Evolutionary conservation across 768 basidiomycete genomes (phyloP).

Genomic region (Suillus cothurnatus): DNA sequence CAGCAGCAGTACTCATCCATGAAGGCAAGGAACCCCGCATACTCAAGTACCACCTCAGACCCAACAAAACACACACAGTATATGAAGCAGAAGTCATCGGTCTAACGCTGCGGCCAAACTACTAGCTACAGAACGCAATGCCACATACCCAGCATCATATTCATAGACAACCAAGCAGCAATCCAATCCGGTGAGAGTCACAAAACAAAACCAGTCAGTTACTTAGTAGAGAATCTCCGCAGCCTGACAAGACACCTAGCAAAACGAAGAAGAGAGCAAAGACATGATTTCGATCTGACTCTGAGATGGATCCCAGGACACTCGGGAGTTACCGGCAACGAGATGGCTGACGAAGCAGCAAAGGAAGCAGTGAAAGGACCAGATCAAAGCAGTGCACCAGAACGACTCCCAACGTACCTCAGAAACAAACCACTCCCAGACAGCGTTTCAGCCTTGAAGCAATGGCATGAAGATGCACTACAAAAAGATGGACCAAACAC

Average conservation of each 20-base stretch:
- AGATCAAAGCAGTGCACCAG: not conserved
- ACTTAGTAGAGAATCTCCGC: slow-evolving; percentile 13
- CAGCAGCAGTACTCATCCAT: not conserved
- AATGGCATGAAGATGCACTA: not conserved
- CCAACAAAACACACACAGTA: slow-evolving; percentile 13
- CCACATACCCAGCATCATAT: not conserved
- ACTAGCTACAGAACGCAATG: not conserved
- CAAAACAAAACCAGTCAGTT: not conserved
- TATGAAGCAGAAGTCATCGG: slow-evolving; percentile 22
- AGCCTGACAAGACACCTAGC: not conserved
- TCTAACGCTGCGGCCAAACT: slow-evolving; percentile 14
- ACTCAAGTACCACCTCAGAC: slow-evolving; percentile 9
- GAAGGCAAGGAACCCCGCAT: not conserved
- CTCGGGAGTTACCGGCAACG: slow-evolving; percentile 18
- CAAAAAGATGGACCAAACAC: not conserved
- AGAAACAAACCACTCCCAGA: not conserved
- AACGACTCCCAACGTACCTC: not conserved
- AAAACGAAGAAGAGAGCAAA: fast-evolving
- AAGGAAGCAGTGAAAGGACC: slow-evolving; percentile 19
- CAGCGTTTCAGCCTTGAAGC: not conserved
- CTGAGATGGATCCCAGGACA: slow-evolving; percentile 23
- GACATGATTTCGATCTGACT: not conserved
- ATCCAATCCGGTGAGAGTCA: slow-evolving; percentile 1
- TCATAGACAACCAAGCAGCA: slow-evolving; percentile 18
- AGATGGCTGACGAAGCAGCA: slow-evolving; percentile 23